These are phyloP conservation scores for Alnus glutinosa DNA, from an alignment of 306 rosid species.

Conservation along the genomic window DNA sequence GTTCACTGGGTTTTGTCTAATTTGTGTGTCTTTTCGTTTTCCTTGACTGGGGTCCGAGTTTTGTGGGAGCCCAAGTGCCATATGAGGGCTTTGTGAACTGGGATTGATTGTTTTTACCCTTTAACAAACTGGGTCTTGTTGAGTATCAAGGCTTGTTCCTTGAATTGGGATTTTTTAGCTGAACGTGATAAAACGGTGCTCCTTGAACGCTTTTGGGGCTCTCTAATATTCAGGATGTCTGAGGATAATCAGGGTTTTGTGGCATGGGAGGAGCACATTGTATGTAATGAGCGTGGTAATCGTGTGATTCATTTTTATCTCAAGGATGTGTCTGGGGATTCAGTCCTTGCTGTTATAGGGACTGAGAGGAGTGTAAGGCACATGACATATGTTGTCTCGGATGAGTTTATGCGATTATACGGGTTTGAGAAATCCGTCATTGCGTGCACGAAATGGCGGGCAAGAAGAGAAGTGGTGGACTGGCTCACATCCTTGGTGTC, in stretches of 20 bases:
- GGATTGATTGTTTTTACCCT: conserved; percentile 16
- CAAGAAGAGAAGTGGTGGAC: conserved; percentile 75
- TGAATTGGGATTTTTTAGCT: conserved; percentile 25
- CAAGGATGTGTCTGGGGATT: conserved; percentile 54
- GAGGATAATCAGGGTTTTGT: conserved; percentile 45
- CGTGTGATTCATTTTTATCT: conserved; percentile 74
- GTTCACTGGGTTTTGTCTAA: conserved; percentile 12
- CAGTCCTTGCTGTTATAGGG: conserved; percentile 71
- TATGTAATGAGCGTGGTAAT: conserved; percentile 71
- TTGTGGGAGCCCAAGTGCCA: conserved; percentile 14
- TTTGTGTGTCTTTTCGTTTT: not conserved
- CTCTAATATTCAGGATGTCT: conserved; percentile 36
- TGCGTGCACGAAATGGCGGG: conserved; percentile 66
- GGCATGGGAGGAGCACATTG: conserved; percentile 79
- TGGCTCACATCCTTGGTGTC: conserved; percentile 75
- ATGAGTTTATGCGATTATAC: conserved; percentile 49
- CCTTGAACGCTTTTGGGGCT: not conserved
- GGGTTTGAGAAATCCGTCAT: conserved; percentile 40
- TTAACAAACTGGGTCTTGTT: conserved; percentile 24
- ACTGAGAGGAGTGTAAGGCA: conserved; percentile 92
- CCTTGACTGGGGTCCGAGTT: conserved; percentile 22
- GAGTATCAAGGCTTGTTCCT: conserved; percentile 19
- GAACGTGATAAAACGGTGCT: conserved; percentile 26
- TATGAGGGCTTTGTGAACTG: conserved; percentile 28
- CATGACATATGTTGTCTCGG: conserved; percentile 75